Base-by-base conservation (phyloP, 345 rosid species). In the thale cress (Arabidopsis thaliana) region DNA sequence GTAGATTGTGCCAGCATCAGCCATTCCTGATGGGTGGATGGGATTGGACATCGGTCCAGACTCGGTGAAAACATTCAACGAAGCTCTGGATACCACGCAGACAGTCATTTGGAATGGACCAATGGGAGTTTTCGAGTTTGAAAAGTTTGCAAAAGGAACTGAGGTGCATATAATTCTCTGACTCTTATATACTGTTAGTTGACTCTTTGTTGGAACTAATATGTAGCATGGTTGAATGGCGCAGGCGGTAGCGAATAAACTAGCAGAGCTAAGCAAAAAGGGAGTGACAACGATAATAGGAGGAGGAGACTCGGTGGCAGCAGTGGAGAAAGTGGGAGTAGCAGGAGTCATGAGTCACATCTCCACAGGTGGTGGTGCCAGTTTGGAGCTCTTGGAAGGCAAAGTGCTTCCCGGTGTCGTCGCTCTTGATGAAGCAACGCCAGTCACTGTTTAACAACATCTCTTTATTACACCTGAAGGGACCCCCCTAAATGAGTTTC, bases 311-410 rank as follows among this genome's bases (percentile, higher is more conserved):
- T 93, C 97, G 0, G 98, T 93, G 69, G 97, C 98, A 4, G 98
- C 97, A 1, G 96, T 93, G 78, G 98, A 89, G 89, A 91, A 93
- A 85, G 97, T 36, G 44, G 97, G 98, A 34, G 88, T 93, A 45
- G 93, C 97, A 0, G 97, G 87, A 56, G 87, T 89, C 86, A 93
- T 93, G 98, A 93, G 97, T 84, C 98, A 93, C 87, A 89, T 93
- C 84, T 93, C 98, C 1, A 93, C 98, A 0, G 97, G 98, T 64
- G 98, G 96, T 58, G 96, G 96, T 36, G 98, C 98, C 42, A 91
- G 98, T 85, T 87, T 93, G 73, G 97, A 93, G 89, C 96, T 93
- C 50, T 93, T 93, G 2, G 98, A 93, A 86, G 97, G 97, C 63
- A 93, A 93, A 74, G 45, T 71, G 57, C 96, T 93, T 59, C 98